Base-by-base conservation (phyloP, 108 stramenopile species). In the Skeletonema costatum region DNA sequence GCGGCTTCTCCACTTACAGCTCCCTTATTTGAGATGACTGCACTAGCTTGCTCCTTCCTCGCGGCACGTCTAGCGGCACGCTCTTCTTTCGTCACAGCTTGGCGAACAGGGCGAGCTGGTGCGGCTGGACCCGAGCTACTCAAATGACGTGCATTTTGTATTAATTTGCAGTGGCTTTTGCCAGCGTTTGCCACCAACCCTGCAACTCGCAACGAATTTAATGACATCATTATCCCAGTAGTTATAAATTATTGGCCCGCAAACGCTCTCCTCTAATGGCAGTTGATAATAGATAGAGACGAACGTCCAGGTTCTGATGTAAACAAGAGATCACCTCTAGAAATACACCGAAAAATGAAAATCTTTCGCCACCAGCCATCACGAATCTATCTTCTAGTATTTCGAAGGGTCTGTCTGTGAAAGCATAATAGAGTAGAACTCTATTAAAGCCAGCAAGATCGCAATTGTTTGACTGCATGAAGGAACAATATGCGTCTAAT, bases 11-110 rank as follows among this genome's bases (percentile, higher is more conserved):
- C 73, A 11, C 36, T 73, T 32, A 46, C 83, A 11, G 82, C 69
- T 3, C 70, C 82, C 42, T 72, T 73, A 51, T 81, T 60, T 1
- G 73, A 74, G 64, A 85, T 46, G 32, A 83, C 67, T n/a, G 83
- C 64, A 7, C 80, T 77, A 4, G 89, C 90, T 33, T 84, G 88
- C 76, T 93, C 90, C 62, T 83, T 88, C 14, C 93, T 88, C 21
- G 88, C 90, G 12, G 88, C 88, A 36, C 93, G 86, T 31, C 86
- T 70, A 21, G 80, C 80, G 0, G 83, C 83, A 21, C 93, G 88
- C 78, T 93, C 93, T 64, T 77, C 73, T 59, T 77, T 73, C 2
- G 84, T 64, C 11, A 91, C 87, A 21, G 66, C 78, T 61, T 77
- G 82, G 12, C 90, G 86, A 36, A 80, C 74, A 44, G 62, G 32